A percentile compares a stretch with the other conserved stretches of the same genome.
Conservation (phyloP, 768 basidiomycete species). For the Boletus bicolor region DNA sequence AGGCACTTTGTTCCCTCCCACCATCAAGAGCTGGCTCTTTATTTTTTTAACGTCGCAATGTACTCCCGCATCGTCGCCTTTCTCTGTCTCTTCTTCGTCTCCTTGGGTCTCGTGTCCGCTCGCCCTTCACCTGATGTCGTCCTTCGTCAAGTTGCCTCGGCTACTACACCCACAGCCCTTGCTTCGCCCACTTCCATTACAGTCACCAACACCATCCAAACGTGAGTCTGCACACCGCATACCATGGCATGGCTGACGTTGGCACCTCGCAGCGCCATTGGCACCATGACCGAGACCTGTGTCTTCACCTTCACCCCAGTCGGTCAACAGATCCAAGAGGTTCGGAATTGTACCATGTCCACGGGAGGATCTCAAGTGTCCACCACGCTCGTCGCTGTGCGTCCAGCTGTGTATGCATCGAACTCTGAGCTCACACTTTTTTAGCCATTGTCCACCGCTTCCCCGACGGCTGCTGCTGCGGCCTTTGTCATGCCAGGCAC, state of each 20-base stretch:
- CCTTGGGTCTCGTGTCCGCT: slow-evolving; percentile 25
- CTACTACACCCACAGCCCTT: slow-evolving; percentile 20
- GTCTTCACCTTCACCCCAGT: slow-evolving; percentile 52
- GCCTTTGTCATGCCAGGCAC: slow-evolving; percentile 70
- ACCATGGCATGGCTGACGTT: neutral
- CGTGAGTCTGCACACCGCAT: slow-evolving; percentile 32
- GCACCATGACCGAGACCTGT: slow-evolving; percentile 57
- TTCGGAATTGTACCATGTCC: slow-evolving; percentile 48
- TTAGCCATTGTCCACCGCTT: slow-evolving; percentile 28
- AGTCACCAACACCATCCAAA: slow-evolving; percentile 36
- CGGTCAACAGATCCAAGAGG: slow-evolving; percentile 52
- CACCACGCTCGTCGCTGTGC: slow-evolving; percentile 13
- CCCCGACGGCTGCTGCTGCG: slow-evolving; percentile 28
- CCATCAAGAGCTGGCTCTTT: slow-evolving; percentile 40
- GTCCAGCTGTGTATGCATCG: neutral
- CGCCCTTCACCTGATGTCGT: slow-evolving; percentile 22
- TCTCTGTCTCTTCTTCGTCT: slow-evolving; percentile 26
- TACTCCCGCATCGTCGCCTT: slow-evolving; percentile 16
- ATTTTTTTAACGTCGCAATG: slow-evolving; percentile 25
- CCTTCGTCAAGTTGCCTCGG: slow-evolving; percentile 22
- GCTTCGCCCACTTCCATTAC: slow-evolving; percentile 35
- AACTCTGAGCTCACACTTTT: neutral
- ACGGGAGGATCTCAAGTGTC: slow-evolving; percentile 19
- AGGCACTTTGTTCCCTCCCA: slow-evolving; percentile 28
- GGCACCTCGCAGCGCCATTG: slow-evolving; percentile 39